These are phyloP conservation scores for Teunomyces cretensis DNA, from an alignment of 805 yeast species.

Conservation along the genomic window DNA sequence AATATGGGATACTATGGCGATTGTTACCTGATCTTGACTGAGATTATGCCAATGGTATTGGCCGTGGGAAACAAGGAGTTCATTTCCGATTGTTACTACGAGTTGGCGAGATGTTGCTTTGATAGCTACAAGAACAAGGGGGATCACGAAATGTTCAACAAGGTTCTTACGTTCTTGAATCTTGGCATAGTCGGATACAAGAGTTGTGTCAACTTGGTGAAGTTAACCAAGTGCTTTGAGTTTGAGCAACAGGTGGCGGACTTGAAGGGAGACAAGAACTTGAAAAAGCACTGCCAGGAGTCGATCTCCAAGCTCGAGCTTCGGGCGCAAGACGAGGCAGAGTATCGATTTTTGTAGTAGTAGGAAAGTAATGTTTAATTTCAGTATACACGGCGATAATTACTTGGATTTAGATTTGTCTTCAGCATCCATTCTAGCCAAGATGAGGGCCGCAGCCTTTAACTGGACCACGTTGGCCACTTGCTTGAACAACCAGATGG, in stretches of 20 bases:
- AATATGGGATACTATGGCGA: conserved; percentile 44
- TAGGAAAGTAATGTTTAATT: background rate
- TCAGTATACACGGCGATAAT: background rate
- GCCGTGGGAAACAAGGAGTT: conserved; percentile 39
- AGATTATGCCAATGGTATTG: conserved; percentile 43
- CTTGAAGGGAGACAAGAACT: conserved; percentile 24
- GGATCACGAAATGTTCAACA: conserved; percentile 22
- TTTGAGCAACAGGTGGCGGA: conserved; percentile 40
- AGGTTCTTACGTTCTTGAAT: conserved; percentile 39
- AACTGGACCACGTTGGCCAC: conserved; percentile 85
- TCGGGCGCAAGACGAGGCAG: conserved; percentile 27
- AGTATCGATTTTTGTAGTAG: background rate
- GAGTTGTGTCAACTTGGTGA: conserved; percentile 33
- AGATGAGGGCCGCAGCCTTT: conserved; percentile 75
- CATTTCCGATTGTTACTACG: conserved; percentile 34
- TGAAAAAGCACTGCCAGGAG: conserved; percentile 28
- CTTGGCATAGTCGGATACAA: conserved; percentile 46
- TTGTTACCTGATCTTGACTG: conserved; percentile 38
- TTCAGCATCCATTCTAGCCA: conserved; percentile 76
- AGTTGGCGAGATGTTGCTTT: conserved; percentile 26
- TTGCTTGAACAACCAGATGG: conserved; percentile 91
- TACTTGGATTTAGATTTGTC: conserved; percentile 29
- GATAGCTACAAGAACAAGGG: conserved; percentile 5
- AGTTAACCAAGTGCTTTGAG: conserved; percentile 40
- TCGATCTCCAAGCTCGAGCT: conserved; percentile 27